These are phyloP conservation scores for Vicia villosa DNA, from an alignment of 306 rosid genomes.

Conservation along the genomic window DNA sequence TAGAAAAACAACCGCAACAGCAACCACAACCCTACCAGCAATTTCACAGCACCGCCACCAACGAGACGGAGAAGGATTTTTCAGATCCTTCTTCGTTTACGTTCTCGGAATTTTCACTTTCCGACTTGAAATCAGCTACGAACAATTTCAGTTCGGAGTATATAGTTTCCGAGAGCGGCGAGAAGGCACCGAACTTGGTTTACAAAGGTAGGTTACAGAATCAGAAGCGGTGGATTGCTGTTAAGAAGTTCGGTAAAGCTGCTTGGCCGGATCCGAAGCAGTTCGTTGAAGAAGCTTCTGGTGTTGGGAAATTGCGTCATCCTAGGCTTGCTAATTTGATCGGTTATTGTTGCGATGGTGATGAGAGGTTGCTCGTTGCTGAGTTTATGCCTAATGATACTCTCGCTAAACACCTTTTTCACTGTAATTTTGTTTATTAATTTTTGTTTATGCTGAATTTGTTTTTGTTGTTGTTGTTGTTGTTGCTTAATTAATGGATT, in stretches of 20 bases:
- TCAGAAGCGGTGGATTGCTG: slow-evolving; percentile 79
- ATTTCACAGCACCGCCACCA: background rate
- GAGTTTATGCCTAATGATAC: slow-evolving; percentile 98
- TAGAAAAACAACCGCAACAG: slow-evolving; percentile 21
- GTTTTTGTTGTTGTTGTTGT: background rate
- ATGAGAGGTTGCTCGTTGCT: slow-evolving; percentile 95
- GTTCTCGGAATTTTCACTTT: slow-evolving; percentile 73
- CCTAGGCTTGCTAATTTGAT: slow-evolving; percentile 84
- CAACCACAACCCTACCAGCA: slow-evolving; percentile 37
- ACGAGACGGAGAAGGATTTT: background rate
- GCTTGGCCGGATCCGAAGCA: slow-evolving; percentile 99
- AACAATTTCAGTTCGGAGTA: slow-evolving; percentile 75
- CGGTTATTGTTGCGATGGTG: slow-evolving; percentile 95
- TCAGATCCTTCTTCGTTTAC: slow-evolving; percentile 30
- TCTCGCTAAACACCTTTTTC: slow-evolving; percentile 96
- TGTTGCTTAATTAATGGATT: background rate
- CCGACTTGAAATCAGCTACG: slow-evolving; percentile 83
- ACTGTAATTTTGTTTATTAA: slow-evolving; percentile 40
- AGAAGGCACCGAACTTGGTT: slow-evolving; percentile 84
- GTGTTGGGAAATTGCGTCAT: slow-evolving; percentile 83
- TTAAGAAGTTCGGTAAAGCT: slow-evolving; percentile 85
- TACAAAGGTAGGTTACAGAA: slow-evolving; percentile 80
- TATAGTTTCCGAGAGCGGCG: slow-evolving; percentile 94
- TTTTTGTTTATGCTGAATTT: background rate
- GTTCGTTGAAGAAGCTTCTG: slow-evolving; percentile 90